phyloP scores from a whole-genome alignment of 1,284 basidiomycete species.

The Apiotrichum sp. region DNA sequence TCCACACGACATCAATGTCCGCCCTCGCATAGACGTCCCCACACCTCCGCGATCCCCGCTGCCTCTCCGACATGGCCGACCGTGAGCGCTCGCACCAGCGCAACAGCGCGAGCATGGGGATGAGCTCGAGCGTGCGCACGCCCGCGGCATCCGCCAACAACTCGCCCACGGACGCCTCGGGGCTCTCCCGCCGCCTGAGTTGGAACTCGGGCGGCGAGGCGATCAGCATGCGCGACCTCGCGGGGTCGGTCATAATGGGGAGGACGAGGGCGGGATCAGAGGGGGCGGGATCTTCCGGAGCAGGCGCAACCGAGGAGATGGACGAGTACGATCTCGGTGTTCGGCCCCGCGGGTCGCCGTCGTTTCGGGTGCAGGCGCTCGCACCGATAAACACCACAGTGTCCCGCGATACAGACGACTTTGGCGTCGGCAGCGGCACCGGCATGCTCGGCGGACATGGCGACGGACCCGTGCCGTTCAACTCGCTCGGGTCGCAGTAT shows the following conservation, averaged over 20 bases:
- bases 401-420: neutral
- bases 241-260: neutral
- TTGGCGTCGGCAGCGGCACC: neutral
- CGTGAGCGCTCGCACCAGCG: neutral
- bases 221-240: conserved; percentile 4
- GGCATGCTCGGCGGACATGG: too few species aligned
- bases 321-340: too few species aligned
- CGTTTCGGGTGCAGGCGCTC: neutral
- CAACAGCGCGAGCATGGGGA: neutral
- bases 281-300: neutral
- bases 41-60: too few species aligned
- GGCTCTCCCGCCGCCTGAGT: conserved; percentile 29
- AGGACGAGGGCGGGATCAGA: too few species aligned
- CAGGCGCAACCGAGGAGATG: neutral
- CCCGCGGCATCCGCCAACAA: conserved; percentile 28
- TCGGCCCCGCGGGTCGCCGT: too few species aligned
- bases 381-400: neutral
- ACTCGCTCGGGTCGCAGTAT: neutral
- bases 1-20: too few species aligned
- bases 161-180: conserved; percentile 18
- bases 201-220: conserved; percentile 22
- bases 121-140: neutral
- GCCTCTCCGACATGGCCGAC: neutral
- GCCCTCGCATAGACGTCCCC: too few species aligned
- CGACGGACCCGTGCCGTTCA: neutral